Evolutionary conservation across 148 eudicot species (phyloP).

Genomic region (Silene uniflora): DNA sequence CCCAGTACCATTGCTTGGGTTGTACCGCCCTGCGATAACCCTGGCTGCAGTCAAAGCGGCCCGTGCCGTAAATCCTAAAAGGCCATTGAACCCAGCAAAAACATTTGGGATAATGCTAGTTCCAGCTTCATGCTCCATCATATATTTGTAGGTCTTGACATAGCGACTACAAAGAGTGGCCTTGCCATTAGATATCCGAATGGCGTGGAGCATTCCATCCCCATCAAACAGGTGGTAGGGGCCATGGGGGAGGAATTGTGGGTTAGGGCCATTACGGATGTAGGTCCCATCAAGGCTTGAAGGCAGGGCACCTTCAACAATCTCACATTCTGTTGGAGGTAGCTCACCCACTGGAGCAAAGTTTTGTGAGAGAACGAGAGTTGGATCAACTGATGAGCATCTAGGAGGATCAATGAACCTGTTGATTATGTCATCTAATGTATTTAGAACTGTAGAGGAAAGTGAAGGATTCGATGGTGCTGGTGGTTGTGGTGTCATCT

Average conservation of each 20-base stretch:
- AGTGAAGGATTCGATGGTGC: no score
- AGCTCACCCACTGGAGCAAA: constrained; percentile 68
- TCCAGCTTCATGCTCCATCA: constrained; percentile 32
- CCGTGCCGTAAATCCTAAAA: constrained; percentile 43
- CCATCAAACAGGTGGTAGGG: no score
- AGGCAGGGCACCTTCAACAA: constrained; percentile 50
- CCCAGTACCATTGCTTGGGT: constrained; percentile 45
- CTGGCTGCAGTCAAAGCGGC: constrained; percentile 29
- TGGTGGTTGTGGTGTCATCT: no score
- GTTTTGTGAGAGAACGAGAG: not conserved
- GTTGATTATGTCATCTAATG: constrained; percentile 48
- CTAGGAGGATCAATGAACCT: constrained; percentile 56
- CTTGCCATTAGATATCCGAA: constrained; percentile 46
- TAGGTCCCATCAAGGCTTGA: constrained; percentile 62
- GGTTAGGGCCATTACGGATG: constrained; percentile 72
- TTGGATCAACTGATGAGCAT: constrained; percentile 50
- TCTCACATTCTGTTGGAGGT: no score
- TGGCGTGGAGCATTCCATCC: no score
- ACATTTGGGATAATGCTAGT: constrained; percentile 42
- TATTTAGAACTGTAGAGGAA: constrained; percentile 22
- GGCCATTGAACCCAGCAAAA: constrained; percentile 56
- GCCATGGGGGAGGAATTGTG: no score
- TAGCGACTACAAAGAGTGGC: constrained; percentile 69
- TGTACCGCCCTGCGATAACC: constrained; percentile 34
- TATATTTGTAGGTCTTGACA: constrained; percentile 57